Conservation (phyloP, 257 asterid genomes). For the Gentiana macrophylla region DNA sequence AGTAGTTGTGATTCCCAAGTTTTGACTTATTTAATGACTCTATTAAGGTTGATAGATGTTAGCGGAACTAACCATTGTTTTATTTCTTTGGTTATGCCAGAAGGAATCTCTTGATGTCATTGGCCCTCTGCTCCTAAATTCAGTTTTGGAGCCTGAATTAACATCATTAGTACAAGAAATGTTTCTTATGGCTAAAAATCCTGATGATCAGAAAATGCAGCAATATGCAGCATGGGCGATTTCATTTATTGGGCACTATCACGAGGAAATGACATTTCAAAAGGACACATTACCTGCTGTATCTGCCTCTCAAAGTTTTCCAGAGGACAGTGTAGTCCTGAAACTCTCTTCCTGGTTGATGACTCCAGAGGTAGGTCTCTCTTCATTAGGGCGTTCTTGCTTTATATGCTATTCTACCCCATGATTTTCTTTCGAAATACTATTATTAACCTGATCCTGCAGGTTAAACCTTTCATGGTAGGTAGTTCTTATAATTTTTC, state of each 20-base stretch:
- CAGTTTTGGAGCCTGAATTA: conserved; percentile 47
- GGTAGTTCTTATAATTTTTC: no score
- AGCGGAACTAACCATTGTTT: neutral
- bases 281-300: conserved; percentile 33
- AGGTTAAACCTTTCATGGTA: no score
- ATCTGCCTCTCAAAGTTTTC: conserved; percentile 38
- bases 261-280: conserved; percentile 30
- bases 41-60: no score
- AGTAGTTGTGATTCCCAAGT: no score
- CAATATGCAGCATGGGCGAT: conserved; percentile 87
- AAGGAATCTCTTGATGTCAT: conserved; percentile 46
- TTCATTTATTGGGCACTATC: conserved; percentile 71
- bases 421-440: neutral
- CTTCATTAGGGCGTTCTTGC: conserved; percentile 1
- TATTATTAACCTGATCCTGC: neutral
- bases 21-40: no score
- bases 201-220: conserved; percentile 58
- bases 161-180: conserved; percentile 69
- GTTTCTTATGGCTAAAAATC: conserved; percentile 64
- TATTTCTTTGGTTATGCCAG: conserved; percentile 1
- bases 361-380: conserved; percentile 48
- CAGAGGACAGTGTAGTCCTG: conserved; percentile 69
- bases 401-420: neutral
- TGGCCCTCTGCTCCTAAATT: conserved; percentile 48
- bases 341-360: conserved; percentile 75